These are phyloP conservation scores for Pseudozyma sp. DNA, from an alignment of 1,284 basidiomycete genomes.

Conservation along the genomic window DNA sequence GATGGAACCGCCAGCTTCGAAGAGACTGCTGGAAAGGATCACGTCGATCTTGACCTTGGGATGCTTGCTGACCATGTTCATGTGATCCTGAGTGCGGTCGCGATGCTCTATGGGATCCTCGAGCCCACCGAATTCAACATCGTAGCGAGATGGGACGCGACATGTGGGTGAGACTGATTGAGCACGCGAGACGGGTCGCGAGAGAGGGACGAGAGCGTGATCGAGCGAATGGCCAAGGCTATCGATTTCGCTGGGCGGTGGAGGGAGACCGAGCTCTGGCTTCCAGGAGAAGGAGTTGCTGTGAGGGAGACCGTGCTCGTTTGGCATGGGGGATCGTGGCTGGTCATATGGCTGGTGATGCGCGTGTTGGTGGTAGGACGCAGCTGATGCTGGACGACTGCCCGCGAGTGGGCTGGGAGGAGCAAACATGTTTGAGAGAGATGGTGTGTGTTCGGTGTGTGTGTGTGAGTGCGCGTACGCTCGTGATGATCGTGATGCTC, in stretches of 20 bases:
- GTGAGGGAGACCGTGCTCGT: slow-evolving; percentile 8
- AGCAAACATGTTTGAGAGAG: slow-evolving; percentile 39
- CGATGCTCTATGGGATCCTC: slow-evolving; percentile 30
- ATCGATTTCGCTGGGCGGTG: slow-evolving; percentile 52
- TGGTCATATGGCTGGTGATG: slow-evolving; percentile 29
- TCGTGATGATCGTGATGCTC: neutral
- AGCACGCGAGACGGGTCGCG: slow-evolving; percentile 24
- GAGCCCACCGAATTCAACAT: slow-evolving; percentile 38
- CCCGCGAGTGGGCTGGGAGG: slow-evolving; percentile 32
- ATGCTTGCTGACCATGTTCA: slow-evolving; percentile 63
- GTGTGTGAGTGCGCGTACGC: neutral
- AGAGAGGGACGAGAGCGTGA: slow-evolving; percentile 25
- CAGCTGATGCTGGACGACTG: slow-evolving; percentile 45
- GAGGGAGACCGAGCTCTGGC: slow-evolving; percentile 52
- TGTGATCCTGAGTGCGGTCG: slow-evolving; percentile 45
- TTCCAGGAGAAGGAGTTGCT: slow-evolving; percentile 55
- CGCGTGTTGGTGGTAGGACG: slow-evolving; percentile 17
- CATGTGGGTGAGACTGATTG: slow-evolving; percentile 29
- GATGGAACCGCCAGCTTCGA: slow-evolving; percentile 56
- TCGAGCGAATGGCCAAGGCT: slow-evolving; percentile 32
- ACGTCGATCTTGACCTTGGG: slow-evolving; percentile 61
- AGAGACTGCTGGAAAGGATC: slow-evolving; percentile 50
- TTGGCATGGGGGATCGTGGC: slow-evolving; percentile 20
- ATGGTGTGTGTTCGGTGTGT: neutral
- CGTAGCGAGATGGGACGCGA: slow-evolving; percentile 35